Evolutionary conservation across 2,329 filamentous ascomycete genomes (phyloP).

Genomic region (Colletotrichum sublineola): DNA sequence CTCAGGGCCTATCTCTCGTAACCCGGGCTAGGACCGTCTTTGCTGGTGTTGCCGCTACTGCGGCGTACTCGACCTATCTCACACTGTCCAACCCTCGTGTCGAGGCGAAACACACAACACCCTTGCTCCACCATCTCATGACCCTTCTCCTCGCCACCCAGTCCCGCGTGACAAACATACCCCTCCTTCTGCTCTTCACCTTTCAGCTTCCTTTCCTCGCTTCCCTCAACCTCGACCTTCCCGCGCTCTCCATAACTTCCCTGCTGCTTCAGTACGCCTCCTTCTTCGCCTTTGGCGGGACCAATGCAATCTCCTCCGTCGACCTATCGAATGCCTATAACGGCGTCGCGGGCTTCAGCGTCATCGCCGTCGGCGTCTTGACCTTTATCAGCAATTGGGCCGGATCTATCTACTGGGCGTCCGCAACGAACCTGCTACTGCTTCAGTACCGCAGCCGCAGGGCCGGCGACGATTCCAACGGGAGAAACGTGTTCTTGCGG

Average conservation of each 20-base stretch:
- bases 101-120: conserved; percentile 47
- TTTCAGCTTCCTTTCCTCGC: conserved; percentile 66
- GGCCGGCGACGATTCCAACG: conserved; percentile 42
- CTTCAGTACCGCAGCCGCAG: conserved; percentile 53
- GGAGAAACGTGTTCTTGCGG: conserved; percentile 52
- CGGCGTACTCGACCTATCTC: conserved; percentile 56
- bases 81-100: conserved; percentile 46
- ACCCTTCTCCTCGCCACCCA: conserved; percentile 88
- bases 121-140: conserved; percentile 75
- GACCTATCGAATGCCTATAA: conserved; percentile 97
- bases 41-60: conserved; percentile 57
- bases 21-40: conserved; percentile 65
- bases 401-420: conserved; percentile 88
- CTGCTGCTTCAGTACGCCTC: conserved; percentile 84
- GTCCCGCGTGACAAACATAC: conserved; percentile 86
- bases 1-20: conserved; percentile 61
- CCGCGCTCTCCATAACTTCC: conserved; percentile 76
- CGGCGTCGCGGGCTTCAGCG: conserved; percentile 84
- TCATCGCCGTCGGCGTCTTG: conserved; percentile 83
- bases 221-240: conserved; percentile 60
- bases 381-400: conserved; percentile 94
- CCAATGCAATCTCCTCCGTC: conserved; percentile 95
- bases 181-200: conserved; percentile 83
- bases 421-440: conserved; percentile 72
- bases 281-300: conserved; percentile 92